Evolutionary conservation across 768 basidiomycete genomes (phyloP).

Genomic region (Boletus huronensis): DNA sequence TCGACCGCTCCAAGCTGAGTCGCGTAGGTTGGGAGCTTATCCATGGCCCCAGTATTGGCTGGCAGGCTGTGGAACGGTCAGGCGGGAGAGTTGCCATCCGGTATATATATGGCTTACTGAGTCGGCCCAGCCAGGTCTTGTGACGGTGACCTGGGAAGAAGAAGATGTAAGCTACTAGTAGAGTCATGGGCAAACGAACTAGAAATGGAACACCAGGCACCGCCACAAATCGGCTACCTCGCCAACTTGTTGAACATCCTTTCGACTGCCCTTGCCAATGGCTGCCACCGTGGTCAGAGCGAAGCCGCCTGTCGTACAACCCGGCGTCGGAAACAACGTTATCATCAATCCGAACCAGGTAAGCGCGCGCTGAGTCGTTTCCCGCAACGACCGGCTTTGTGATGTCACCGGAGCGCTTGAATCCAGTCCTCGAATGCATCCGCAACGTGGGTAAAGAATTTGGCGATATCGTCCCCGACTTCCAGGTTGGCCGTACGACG

Average conservation of each 20-base stretch:
- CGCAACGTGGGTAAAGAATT: constrained; percentile 91
- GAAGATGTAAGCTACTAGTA: neutral
- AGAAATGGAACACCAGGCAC: neutral
- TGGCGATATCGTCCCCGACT: constrained; percentile 90
- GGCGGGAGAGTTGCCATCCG: neutral
- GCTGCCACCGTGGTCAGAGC: constrained; percentile 4
- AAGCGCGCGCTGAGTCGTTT: neutral
- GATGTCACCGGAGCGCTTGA: constrained; percentile 57
- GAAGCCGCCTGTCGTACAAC: constrained; percentile 58
- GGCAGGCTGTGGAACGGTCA: neutral
- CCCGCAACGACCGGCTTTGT: neutral
- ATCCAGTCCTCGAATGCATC: constrained; percentile 84
- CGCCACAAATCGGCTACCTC: constrained; percentile 7
- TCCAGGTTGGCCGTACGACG: constrained; percentile 92
- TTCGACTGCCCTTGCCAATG: neutral
- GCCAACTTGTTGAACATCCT: neutral
- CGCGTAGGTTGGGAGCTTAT: constrained; percentile 25
- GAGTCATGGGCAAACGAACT: neutral
- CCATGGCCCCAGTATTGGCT: constrained; percentile 17
- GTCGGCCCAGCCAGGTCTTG: neutral
- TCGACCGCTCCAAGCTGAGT: constrained; percentile 6
- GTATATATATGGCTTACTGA: neutral
- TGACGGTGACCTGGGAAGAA: neutral
- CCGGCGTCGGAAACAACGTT: constrained; percentile 61
- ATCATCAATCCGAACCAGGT: constrained; percentile 63